Evolutionary conservation across 176 grass and related monocot genomes (phyloP).

Genomic region (Phragmites australis): DNA sequence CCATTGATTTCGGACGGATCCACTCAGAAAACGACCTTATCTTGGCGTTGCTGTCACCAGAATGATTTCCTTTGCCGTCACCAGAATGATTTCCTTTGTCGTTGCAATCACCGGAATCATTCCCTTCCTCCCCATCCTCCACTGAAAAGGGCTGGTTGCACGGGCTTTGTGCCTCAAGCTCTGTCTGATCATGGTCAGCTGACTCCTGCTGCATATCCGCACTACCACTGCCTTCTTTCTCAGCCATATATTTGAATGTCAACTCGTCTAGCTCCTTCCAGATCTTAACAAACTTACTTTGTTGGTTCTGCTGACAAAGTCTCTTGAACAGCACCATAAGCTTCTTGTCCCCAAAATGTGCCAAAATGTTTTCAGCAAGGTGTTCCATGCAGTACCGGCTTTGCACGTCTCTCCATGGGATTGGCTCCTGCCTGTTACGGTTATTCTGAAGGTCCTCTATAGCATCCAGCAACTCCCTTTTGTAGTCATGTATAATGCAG

Average conservation of each 20-base stretch:
- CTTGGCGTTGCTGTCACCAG: background rate
- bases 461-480: constrained; percentile 20
- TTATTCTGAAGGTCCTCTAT: background rate
- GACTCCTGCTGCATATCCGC: background rate
- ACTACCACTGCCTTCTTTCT: background rate
- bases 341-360: constrained; percentile 25
- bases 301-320: constrained; percentile 25
- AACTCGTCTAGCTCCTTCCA: constrained; percentile 34
- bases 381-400: constrained; percentile 26
- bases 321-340: constrained; percentile 24
- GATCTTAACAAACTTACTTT: constrained; percentile 21
- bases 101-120: background rate
- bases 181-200: background rate
- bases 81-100: too few species aligned
- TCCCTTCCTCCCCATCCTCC: background rate
- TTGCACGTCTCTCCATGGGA: background rate
- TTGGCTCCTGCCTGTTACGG: background rate
- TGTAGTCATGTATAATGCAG: constrained; percentile 29
- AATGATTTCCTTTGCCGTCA: background rate
- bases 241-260: background rate
- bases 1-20: constrained; percentile 25
- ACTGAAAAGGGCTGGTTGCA: background rate
- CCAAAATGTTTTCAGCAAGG: constrained; percentile 34
- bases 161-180: background rate
- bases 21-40: constrained; percentile 13